These are phyloP conservation scores for Sclerotiophoma versabilis DNA, from an alignment of 2,329 filamentous ascomycete species.

Conservation along the genomic window DNA sequence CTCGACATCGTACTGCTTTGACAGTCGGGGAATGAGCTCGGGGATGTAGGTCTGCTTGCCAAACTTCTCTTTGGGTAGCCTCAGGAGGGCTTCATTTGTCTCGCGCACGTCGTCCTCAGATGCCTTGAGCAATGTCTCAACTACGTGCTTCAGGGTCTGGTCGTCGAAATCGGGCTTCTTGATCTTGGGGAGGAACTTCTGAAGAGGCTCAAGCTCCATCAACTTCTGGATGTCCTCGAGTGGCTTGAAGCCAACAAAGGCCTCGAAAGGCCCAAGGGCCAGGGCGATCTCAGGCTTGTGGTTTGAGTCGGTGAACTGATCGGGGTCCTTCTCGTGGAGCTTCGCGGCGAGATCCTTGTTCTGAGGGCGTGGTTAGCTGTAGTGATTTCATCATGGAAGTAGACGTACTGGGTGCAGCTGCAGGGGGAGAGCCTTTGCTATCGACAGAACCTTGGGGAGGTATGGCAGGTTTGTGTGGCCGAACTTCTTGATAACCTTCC, in stretches of 20 bases:
- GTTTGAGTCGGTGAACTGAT: slow-evolving; percentile 73
- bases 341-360: slow-evolving; percentile 71
- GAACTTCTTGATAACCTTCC: slow-evolving; percentile 66
- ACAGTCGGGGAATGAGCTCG: slow-evolving; percentile 69
- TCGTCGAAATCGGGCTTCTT: slow-evolving; percentile 60
- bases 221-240: slow-evolving; percentile 65
- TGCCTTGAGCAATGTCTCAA: slow-evolving; percentile 62
- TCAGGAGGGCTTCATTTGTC: slow-evolving; percentile 61
- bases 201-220: slow-evolving; percentile 63
- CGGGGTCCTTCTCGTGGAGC: slow-evolving; percentile 69
- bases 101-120: slow-evolving; percentile 61
- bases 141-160: slow-evolving; percentile 64
- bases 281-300: slow-evolving; percentile 84
- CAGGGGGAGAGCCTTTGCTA: slow-evolving; percentile 75
- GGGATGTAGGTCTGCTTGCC: slow-evolving; percentile 65
- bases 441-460: slow-evolving; percentile 78
- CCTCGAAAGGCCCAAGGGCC: slow-evolving; percentile 74
- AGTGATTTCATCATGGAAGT: background rate
- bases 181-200: slow-evolving; percentile 59
- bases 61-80: slow-evolving; percentile 58
- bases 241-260: slow-evolving; percentile 78
- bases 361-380: slow-evolving; percentile 19
- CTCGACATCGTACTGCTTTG: slow-evolving; percentile 66
- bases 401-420: slow-evolving; percentile 69
- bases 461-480: slow-evolving; percentile 71